Evolutionary conservation across 768 basidiomycete species (phyloP), one percentile per base, ranked within the genome.

Genomic region (Podaxis pistillaris): DNA sequence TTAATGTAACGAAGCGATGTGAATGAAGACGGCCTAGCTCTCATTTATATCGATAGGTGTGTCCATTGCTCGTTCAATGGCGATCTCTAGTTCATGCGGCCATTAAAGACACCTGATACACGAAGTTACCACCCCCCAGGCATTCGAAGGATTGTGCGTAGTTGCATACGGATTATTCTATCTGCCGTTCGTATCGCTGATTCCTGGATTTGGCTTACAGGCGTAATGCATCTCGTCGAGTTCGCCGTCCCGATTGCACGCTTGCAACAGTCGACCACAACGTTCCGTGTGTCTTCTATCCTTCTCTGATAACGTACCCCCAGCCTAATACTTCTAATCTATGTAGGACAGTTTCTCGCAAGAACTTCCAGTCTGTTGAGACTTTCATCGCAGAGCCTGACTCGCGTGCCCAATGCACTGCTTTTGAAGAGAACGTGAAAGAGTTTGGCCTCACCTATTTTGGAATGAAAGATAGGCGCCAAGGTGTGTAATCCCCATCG

Each of bases 41-140:
- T 94, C 59, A 82, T 94, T 67, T 94, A 94, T 75, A 94, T 91
- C 65, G 89, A 91, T 77, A 82, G 89, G 89, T 89, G 74, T 57
- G 78, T 67, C 57, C 38, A n/a, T 37, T 46, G 17, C 15, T 30
- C 17, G 36, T 30, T 55, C 26, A 7, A n/a, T 51, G 24, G 30
- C 55, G 41, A 56, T 60, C 33, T 63, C 50, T 36, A 22, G 4
- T 64, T 70, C 19, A 69, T 64, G 26, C 33, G 17, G 33, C 55
- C 44, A 44, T 38, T 56, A 53, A 62, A 85, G 84, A 15, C 84
- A 85, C 68, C 78, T 85, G 19, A 91, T 96, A 24, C 93, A 95
- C 68, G 94, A 95, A 79, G 94, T 96, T 57, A 95, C 94, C n/a
- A 91, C 88, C 62, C 94, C 94, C 44, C 94, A 96, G 74, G 94